Conservation (phyloP, 176 grass and related monocot species). For the Eragrostis curvula region DNA sequence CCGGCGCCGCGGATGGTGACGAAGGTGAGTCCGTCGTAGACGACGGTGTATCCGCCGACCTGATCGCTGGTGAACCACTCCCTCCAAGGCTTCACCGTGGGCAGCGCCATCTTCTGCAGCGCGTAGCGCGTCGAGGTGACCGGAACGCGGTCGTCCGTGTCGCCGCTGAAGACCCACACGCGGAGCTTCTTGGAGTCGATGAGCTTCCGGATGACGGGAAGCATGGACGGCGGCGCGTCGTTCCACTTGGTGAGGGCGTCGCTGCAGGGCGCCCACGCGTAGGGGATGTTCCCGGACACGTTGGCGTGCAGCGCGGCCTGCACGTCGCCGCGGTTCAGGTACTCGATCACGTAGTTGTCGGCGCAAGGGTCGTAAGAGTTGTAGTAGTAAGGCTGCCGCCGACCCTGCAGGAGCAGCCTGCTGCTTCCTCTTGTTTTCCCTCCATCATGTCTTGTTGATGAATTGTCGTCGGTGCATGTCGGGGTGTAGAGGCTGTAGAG, state of each 20-base stretch:
- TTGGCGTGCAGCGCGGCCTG: slow-evolving; percentile 88
- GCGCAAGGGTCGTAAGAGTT: slow-evolving; percentile 75
- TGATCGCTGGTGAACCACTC: slow-evolving; percentile 79
- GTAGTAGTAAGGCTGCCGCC: slow-evolving; percentile 22
- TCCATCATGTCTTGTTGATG: too few relatives aligned
- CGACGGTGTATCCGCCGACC: slow-evolving; percentile 82
- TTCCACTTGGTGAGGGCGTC: slow-evolving; percentile 57
- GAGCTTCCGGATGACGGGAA: slow-evolving; percentile 53
- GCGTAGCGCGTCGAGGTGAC: slow-evolving; percentile 68
- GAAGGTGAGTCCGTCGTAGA: slow-evolving; percentile 80
- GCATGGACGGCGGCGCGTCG: slow-evolving; percentile 41
- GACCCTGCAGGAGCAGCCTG: too few relatives aligned
- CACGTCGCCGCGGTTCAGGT: slow-evolving; percentile 82
- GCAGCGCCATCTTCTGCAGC: slow-evolving; percentile 59
- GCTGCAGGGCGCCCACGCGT: slow-evolving; percentile 79
- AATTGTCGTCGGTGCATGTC: slow-evolving; percentile 44
- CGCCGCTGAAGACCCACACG: slow-evolving; percentile 64
- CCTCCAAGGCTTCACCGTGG: slow-evolving; percentile 53
- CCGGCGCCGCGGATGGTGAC: slow-evolving; percentile 87
- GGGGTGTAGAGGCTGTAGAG: slow-evolving; percentile 95
- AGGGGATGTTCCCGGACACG: slow-evolving; percentile 56
- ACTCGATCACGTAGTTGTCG: slow-evolving; percentile 49
- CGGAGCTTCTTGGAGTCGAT: slow-evolving; percentile 44
- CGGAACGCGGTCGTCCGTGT: slow-evolving; percentile 71
- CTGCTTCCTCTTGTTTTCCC: too few relatives aligned